These are phyloP conservation scores for Annulohypoxylon nitens DNA, from an alignment of 495 filamentous ascomycete genomes.

Conservation along the genomic window DNA sequence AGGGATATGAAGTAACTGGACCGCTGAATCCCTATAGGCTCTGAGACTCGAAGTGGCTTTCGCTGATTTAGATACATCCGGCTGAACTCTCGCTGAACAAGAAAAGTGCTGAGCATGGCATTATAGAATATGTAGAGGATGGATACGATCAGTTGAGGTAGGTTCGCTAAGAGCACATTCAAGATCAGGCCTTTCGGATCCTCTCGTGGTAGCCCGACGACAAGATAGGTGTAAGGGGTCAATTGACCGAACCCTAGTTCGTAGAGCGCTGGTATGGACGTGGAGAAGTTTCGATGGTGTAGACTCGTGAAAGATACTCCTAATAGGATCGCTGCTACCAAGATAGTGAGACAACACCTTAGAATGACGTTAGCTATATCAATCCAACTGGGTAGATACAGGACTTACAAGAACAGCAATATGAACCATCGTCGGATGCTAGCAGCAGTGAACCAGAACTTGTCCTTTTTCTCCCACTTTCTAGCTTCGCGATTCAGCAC, in stretches of 20 bases:
- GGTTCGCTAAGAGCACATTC: constrained; percentile 5
- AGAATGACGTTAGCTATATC: too few relatives aligned
- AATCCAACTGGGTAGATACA: too few relatives aligned
- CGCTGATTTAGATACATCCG: constrained; percentile 1
- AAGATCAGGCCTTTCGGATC: constrained; percentile 2
- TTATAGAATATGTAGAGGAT: constrained; percentile 13
- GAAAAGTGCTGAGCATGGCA: not conserved
- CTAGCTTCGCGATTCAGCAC: not conserved
- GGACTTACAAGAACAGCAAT: constrained; percentile 2
- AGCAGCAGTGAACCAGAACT: not conserved
- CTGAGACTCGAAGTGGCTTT: not conserved
- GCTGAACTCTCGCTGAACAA: constrained; percentile 4
- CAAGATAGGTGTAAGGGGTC: constrained; percentile 1
- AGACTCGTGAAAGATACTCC: not conserved
- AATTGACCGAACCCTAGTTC: not conserved
- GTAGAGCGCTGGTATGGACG: not conserved
- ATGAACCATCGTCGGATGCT: not conserved
- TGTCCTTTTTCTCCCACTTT: not conserved
- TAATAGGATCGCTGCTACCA: not conserved
- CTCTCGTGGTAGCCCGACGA: not conserved
- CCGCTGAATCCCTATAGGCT: constrained; percentile 4
- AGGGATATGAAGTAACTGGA: constrained; percentile 11
- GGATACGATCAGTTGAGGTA: not conserved
- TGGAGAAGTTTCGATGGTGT: not conserved
- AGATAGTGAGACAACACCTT: not conserved